phyloP scores from a whole-genome alignment of 2,329 filamentous ascomycete species.

The Ascochyta viciae-villosae region DNA sequence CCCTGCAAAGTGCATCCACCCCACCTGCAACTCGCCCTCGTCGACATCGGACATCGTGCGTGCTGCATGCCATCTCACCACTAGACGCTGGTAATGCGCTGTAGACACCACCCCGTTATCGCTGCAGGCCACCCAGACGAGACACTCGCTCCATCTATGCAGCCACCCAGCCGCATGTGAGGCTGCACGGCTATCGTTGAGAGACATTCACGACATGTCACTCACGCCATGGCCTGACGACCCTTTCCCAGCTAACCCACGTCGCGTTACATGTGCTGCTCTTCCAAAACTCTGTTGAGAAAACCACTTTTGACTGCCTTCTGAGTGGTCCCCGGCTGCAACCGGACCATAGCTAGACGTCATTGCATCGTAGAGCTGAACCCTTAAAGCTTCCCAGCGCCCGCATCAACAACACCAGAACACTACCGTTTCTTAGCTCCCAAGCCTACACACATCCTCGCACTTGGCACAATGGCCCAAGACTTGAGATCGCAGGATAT shows the following conservation, averaged over 20 bases:
- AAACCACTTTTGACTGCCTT: background rate
- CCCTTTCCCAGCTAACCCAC: constrained; percentile 15
- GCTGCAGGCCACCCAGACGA: constrained; percentile 6
- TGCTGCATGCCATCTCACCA: constrained; percentile 10
- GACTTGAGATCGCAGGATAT: constrained; percentile 53
- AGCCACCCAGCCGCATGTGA: background rate
- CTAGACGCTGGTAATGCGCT: background rate
- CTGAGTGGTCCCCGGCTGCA: constrained; percentile 7
- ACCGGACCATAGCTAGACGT: constrained; percentile 16
- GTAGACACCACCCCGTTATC: background rate
- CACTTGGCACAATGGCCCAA: constrained; percentile 40
- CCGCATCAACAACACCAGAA: constrained; percentile 1
- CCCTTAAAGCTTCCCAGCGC: constrained; percentile 10
- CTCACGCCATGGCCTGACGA: constrained; percentile 34
- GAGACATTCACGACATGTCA: background rate
- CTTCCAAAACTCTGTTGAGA: constrained; percentile 14
- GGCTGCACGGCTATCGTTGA: constrained; percentile 1
- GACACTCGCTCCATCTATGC: background rate
- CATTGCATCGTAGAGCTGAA: constrained; percentile 9
- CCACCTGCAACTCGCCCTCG: background rate
- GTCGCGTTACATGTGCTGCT: constrained; percentile 22
- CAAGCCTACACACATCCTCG: constrained; percentile 3
- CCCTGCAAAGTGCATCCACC: constrained; percentile 1
- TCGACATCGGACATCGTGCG: constrained; percentile 1
- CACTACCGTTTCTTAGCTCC: background rate